A percentile compares a stretch with the other conserved stretches of the same genome.
These are phyloP conservation scores for Sporopachydermia quercuum DNA, from an alignment of 805 yeast species.

Conservation along the genomic window DNA sequence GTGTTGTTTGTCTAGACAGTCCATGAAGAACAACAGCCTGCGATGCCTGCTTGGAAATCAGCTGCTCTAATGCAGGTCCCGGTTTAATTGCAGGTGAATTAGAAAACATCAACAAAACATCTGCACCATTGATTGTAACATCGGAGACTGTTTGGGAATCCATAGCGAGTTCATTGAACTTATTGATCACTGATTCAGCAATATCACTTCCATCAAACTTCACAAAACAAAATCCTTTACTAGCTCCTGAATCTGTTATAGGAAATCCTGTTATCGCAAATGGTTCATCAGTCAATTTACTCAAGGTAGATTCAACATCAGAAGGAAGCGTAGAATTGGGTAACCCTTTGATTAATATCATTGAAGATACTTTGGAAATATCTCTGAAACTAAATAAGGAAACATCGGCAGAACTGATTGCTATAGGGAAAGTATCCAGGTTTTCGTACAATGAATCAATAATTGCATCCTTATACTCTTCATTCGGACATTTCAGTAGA, in stretches of 20 bases:
- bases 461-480: too few relatives aligned
- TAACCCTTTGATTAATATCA: conserved; percentile 45
- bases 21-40: not conserved
- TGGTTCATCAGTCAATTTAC: not conserved
- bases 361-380: conserved; percentile 53
- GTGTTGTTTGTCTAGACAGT: not conserved
- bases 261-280: conserved; percentile 1
- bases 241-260: conserved; percentile 1
- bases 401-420: too few relatives aligned
- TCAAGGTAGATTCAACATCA: not conserved
- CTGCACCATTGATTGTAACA: not conserved
- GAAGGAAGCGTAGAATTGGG: not conserved
- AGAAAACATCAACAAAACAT: not conserved
- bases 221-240: not conserved
- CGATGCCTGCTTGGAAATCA: not conserved
- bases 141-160: not conserved
- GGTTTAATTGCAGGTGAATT: not conserved
- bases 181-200: not conserved
- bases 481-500: too few relatives aligned
- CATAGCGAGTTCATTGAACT: not conserved
- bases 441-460: too few relatives aligned
- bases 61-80: not conserved
- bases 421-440: too few relatives aligned
- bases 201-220: not conserved
- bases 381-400: conserved; percentile 50